Conservation (phyloP, 2,329 filamentous ascomycete species). For the Talaromyces pinophilus region DNA sequence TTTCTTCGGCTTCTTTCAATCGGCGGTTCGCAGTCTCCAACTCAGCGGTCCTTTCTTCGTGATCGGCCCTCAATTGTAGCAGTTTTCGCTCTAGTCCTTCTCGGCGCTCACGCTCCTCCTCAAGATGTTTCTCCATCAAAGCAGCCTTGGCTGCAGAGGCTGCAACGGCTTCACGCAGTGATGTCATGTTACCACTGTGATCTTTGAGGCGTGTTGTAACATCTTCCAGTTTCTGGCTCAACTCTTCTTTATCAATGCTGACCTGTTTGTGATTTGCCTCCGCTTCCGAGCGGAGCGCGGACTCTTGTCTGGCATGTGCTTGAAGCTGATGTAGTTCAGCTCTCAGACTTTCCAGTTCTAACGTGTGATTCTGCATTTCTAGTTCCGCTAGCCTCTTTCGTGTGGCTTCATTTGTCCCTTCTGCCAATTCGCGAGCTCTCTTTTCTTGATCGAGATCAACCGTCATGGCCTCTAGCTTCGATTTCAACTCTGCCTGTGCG, state of each 20-base stretch:
- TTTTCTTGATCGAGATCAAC: conserved; percentile 78
- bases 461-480: conserved; percentile 68
- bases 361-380: conserved; percentile 77
- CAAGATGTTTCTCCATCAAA: conserved; percentile 74
- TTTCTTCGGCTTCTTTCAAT: conserved; percentile 80
- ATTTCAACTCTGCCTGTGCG: conserved; percentile 76
- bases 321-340: conserved; percentile 81
- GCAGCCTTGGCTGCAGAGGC: conserved; percentile 76
- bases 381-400: conserved; percentile 82
- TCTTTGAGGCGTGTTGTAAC: conserved; percentile 67
- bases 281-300: conserved; percentile 74
- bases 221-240: conserved; percentile 68
- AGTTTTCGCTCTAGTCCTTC: conserved; percentile 77
- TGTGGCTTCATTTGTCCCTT: conserved; percentile 80
- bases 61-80: conserved; percentile 73
- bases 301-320: conserved; percentile 75
- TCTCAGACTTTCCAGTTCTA: conserved; percentile 81
- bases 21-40: conserved; percentile 72
- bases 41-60: conserved; percentile 77
- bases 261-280: conserved; percentile 72
- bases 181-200: conserved; percentile 69
- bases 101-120: conserved; percentile 73
- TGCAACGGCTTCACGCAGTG: conserved; percentile 73
- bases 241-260: conserved; percentile 81
- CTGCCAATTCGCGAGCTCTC: conserved; percentile 76